Percentiles rank a stretch among this genome's conserved stretches.
Evolutionary conservation across 1,139 yeast genomes (phyloP).

Genomic region (Zygosaccharomyces sapae): DNA sequence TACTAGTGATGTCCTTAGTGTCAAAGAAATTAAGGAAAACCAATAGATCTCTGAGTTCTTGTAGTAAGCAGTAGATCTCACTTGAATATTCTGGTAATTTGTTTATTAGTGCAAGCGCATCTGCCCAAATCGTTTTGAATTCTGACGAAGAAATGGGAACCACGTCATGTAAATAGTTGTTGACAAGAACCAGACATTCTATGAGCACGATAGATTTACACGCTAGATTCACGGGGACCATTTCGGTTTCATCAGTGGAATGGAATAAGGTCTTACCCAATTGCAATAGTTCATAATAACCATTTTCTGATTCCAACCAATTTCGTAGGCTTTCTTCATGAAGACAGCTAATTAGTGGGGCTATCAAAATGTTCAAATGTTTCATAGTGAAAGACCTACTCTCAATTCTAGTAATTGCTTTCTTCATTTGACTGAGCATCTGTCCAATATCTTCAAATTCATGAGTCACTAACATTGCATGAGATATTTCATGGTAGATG

Average conservation of each 20-base stretch:
- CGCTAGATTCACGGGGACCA: conserved; percentile 28
- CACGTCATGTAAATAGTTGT: conserved; percentile 12
- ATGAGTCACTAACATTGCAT: conserved; percentile 9
- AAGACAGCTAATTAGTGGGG: conserved; percentile 19
- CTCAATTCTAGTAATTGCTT: conserved; percentile 25
- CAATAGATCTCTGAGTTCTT: conserved; percentile 26
- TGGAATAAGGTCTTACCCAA: conserved; percentile 22
- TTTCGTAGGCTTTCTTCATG: conserved; percentile 13
- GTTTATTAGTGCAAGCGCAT: conserved; percentile 18
- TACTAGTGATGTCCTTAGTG: conserved; percentile 18
- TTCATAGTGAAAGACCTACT: conserved; percentile 30
- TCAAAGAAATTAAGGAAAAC: conserved; percentile 17
- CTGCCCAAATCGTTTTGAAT: conserved; percentile 23
- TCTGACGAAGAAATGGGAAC: conserved; percentile 11
- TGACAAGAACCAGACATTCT: conserved; percentile 22
- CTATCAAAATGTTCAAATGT: conserved; percentile 27
- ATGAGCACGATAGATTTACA: conserved; percentile 27
- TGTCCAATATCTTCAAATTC: conserved; percentile 8
- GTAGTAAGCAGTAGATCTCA: conserved; percentile 25
- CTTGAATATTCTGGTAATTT: conserved; percentile 24
- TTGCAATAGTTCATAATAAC: conserved; percentile 21
- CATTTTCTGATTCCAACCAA: conserved; percentile 26
- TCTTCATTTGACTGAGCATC: conserved; percentile 18
- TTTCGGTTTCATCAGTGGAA: conserved; percentile 25
- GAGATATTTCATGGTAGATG: conserved; percentile 21